Evolutionary conservation across 169 alveolate genomes (phyloP), one percentile per base, ranked within the genome.

Genomic region (Plasmodium blacklocki): DNA sequence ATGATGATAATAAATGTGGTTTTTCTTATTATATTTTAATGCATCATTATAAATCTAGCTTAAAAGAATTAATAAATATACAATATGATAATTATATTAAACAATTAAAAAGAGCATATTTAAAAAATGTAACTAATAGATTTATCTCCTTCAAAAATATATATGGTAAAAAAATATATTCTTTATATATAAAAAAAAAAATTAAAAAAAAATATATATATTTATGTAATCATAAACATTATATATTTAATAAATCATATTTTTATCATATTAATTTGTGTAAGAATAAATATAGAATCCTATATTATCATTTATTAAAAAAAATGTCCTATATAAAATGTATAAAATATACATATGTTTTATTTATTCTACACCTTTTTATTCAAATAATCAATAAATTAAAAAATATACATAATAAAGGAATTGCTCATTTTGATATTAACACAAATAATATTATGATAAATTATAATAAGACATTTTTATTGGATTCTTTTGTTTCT

Each of bases 371-470:
- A 73, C 54, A 39, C 12, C 39, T 83, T 29, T 83, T 83, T 62
- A 45, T 2, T 56, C 80, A 58, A 83, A 83, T 83, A 32, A 63
- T 83, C 12, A 54, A 83, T 7, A 29, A 62, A 26, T 21, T 83
- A 39, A 83, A 54, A 26, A 18, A 50, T 49, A 15, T 83, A 54
- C 91, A 83, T 54, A 83, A 50, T 52, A 83, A 49, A 21, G 52
- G 66, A 18, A 83, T 83, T n/a, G 45, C 29, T 39, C 91, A 83
- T 83, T 83, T 83, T 83, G 91, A 83, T 32, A 68, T 83, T 68
- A 83, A 70, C 73, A 29, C 86, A 2, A 19, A 68, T 58, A 83
- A 83, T 52, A 83, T 83, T 54, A 54, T 83, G 50, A 58, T 76
- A 26, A 63, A 76, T 76, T 76, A 45, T 45, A 19, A 29, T n/a